These are phyloP conservation scores for Fusarium sp. DNA, from an alignment of 2,329 filamentous ascomycete species.

Conservation along the genomic window DNA sequence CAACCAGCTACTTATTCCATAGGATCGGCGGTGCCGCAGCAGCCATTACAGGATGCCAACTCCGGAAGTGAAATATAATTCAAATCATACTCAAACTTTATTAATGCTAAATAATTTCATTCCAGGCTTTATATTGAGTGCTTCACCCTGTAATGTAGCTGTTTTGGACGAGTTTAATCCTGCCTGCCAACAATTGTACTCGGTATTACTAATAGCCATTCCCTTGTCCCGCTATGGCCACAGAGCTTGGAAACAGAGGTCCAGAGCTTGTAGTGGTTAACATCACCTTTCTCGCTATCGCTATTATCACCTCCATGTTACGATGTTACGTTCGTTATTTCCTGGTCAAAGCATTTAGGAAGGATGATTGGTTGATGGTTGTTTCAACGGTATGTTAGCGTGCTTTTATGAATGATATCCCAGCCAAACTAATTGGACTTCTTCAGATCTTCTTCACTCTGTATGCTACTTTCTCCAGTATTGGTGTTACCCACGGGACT, in stretches of 20 bases:
- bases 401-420: conserved; percentile 30
- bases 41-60: no score
- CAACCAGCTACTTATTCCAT: no score
- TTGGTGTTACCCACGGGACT: conserved; percentile 53
- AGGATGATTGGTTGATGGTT: conserved; percentile 56
- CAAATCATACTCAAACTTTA: no score
- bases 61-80: no score
- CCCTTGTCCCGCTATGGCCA: no score
- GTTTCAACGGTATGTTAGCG: conserved; percentile 46
- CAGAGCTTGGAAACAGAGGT: conserved; percentile 45
- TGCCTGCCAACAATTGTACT: no score
- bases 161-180: no score
- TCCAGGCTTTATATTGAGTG: no score
- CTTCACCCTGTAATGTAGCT: no score
- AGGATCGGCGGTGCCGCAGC: no score
- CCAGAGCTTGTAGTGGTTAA: conserved; percentile 51
- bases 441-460: conserved; percentile 14
- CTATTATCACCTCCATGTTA: conserved; percentile 46
- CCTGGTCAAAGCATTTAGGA: conserved; percentile 53
- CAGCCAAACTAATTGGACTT: conserved; percentile 31
- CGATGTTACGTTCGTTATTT: conserved; percentile 52
- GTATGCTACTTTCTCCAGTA: conserved; percentile 20
- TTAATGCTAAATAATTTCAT: no score
- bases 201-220: no score
- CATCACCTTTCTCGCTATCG: conserved; percentile 44